These are phyloP conservation scores for Saussurea involucrata DNA, from an alignment of 129 eudicot species.

Conservation along the genomic window DNA sequence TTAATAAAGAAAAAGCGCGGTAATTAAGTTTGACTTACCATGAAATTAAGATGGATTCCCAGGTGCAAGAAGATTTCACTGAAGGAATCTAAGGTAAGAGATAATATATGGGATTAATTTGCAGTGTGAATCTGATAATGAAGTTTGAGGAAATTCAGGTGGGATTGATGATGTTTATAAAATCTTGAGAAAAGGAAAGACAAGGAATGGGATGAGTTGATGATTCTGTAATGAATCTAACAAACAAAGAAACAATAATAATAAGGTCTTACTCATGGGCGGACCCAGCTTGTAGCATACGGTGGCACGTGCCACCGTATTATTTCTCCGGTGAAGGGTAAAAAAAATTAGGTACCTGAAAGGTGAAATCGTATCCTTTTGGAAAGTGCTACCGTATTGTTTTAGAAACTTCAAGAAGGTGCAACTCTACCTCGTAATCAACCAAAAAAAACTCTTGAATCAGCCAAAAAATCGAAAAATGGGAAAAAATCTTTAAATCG, in stretches of 20 bases:
- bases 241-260: conserved; percentile 18
- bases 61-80: conserved; percentile 6
- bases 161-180: neutral
- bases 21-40: conserved; percentile 29
- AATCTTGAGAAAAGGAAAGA: conserved; percentile 17
- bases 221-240: conserved; percentile 40
- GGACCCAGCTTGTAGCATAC: too few species aligned
- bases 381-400: too few species aligned
- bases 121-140: neutral
- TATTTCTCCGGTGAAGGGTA: too few species aligned
- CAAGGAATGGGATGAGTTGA: conserved; percentile 38
- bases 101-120: neutral
- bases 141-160: conserved; percentile 17
- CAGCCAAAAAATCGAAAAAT: too few species aligned
- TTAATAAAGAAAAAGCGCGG: conserved; percentile 1
- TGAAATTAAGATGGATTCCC: conserved; percentile 11
- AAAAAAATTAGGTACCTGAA: too few species aligned
- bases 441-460: too few species aligned
- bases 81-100: conserved; percentile 16
- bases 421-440: too few species aligned
- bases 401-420: too few species aligned
- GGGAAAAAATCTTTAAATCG: too few species aligned
- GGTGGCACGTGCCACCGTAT: too few species aligned
- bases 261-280: conserved; percentile 16
- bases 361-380: too few species aligned